Conservation (phyloP, 129 eudicot genomes). For the Deinandra increscens region DNA sequence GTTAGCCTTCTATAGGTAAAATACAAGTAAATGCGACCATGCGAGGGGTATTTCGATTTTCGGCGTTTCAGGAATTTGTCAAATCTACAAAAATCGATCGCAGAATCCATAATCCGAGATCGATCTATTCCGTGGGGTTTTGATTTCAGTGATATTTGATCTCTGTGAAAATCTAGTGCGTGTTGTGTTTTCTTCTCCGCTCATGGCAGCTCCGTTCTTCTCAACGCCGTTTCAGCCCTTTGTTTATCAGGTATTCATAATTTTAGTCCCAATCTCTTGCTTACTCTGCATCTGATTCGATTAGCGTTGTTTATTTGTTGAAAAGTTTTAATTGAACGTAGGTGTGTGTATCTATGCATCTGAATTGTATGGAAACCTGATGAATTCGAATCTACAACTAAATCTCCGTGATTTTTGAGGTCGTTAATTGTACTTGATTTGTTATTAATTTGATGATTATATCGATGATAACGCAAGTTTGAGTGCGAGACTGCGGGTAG, state of each 20-base stretch:
- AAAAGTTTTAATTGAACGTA: background rate
- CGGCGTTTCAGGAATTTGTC: constrained; percentile 1
- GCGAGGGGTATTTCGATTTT: background rate
- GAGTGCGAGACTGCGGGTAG: background rate
- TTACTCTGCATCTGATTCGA: background rate
- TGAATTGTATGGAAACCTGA: background rate
- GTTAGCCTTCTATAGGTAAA: background rate
- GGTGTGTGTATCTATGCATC: background rate
- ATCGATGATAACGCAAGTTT: background rate
- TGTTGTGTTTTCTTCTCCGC: constrained; percentile 3
- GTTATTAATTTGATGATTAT: background rate
- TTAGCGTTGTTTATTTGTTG: background rate
- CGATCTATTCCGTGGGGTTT: constrained; percentile 23
- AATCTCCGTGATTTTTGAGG: constrained; percentile 6
- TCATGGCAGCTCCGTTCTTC: constrained; percentile 95
- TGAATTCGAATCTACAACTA: background rate
- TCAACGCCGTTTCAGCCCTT: constrained; percentile 89
- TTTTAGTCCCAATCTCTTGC: background rate
- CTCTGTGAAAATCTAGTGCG: constrained; percentile 19
- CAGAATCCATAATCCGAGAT: constrained; percentile 14
- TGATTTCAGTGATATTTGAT: constrained; percentile 28
- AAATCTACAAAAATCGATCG: constrained; percentile 22
- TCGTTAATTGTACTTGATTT: constrained; percentile 15
- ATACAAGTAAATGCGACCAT: constrained; percentile 13
- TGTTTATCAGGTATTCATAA: constrained; percentile 70